Evolutionary conservation across 768 basidiomycete genomes (phyloP).

Genomic region (Crassisporium funariophilum): DNA sequence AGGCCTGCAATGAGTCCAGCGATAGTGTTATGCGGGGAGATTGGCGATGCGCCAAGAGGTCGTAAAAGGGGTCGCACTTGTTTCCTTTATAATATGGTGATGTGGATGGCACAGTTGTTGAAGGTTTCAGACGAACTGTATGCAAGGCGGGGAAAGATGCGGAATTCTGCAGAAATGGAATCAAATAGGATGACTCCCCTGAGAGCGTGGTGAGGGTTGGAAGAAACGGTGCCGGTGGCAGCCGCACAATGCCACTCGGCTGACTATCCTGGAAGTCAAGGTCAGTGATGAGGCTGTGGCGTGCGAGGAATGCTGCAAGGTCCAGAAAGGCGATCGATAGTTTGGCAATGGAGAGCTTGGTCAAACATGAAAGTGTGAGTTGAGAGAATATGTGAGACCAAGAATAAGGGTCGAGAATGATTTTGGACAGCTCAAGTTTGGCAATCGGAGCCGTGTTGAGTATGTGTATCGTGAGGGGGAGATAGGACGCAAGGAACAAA

Average conservation of each 20-base stretch:
- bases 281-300: conserved; percentile 20
- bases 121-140: not conserved
- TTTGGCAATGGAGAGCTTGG: conserved; percentile 13
- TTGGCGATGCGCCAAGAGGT: too few relatives aligned
- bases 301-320: conserved; percentile 18
- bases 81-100: too few relatives aligned
- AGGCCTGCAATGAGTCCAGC: too few relatives aligned
- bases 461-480: conserved; percentile 12
- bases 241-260: conserved; percentile 5
- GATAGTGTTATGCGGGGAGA: too few relatives aligned
- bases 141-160: conserved; percentile 1
- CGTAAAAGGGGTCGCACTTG: too few relatives aligned
- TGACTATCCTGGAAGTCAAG: conserved; percentile 17
- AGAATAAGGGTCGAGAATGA: conserved; percentile 13
- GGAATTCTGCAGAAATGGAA: conserved; percentile 4
- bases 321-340: conserved; percentile 20
- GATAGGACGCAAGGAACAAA: conserved; percentile 4
- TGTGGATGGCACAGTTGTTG: too few relatives aligned
- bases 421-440: conserved; percentile 15
- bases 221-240: conserved; percentile 1
- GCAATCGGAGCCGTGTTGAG: conserved; percentile 17
- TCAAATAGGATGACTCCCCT: conserved; percentile 4
- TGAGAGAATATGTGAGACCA: conserved; percentile 21
- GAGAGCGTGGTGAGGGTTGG: conserved; percentile 6
- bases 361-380: conserved; percentile 15